Evolutionary conservation across 2,329 filamentous ascomycete genomes (phyloP), one percentile per base, ranked within the genome.

Genomic region (Aspergillus tanneri): DNA sequence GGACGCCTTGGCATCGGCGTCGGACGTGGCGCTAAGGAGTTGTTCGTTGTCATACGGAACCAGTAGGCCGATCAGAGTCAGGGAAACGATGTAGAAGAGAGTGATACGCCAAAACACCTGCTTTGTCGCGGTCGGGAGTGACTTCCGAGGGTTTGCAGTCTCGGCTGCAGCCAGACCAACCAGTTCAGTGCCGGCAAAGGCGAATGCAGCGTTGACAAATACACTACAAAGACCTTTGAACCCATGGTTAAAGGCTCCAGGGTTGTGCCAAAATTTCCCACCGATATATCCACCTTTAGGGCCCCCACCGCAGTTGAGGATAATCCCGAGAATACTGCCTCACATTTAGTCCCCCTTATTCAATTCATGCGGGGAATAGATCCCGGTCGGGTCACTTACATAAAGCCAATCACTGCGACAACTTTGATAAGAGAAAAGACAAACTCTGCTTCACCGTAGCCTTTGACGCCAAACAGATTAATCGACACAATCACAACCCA

Each of bases 61-160:
- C 2, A 96, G 77, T 1, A 96, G 78, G 21, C 92, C 90, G 48
- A 96, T 83, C 3, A 96, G 74, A 4, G 83, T 83, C 9, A 96
- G 78, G 1, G 88, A 87, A 25, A 95, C 83, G 41, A 96, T 79
- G 72, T 96, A 96, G 74, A 96, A 96, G 47, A 95, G 78, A 3
- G 84, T 83, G 63, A 96, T 95, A 62, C 91, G 86, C 90, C 91
- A 96, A 70, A 96, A 96, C 18, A 96, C 90, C 67, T 95, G 90
- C 72, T 95, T 95, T 61, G 95, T 84, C 10, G 91, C 91, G 0
- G 84, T 90, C 0, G 91, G 91, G 0, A 96, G 77, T 1, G 86
- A 88, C 65, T 93, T 80, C 49, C 74, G 70, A 27, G 81, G 80
- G 53, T 83, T 80, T 16, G 70, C 70, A 8, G 80, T 79, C 63